These are phyloP conservation scores for Amanita brunnescens DNA, from an alignment of 768 basidiomycete species.

Conservation along the genomic window DNA sequence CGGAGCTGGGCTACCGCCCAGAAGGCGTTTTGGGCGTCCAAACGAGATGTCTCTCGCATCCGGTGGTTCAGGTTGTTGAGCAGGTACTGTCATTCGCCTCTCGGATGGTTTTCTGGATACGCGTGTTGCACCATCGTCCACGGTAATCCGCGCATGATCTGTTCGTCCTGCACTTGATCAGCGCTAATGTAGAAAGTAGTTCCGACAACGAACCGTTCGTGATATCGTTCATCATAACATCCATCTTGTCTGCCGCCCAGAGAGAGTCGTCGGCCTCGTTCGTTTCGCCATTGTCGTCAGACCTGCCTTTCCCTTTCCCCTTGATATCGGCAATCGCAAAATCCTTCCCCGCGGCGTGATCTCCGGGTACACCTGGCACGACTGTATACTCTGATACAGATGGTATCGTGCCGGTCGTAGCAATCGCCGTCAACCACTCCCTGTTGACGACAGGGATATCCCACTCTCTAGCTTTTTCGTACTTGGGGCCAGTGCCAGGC, in stretches of 20 bases:
- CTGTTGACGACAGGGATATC: conserved; percentile 61
- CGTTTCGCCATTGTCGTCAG: conserved; percentile 9
- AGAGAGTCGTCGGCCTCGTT: background rate
- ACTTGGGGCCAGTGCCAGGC: conserved; percentile 60
- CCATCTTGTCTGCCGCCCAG: conserved; percentile 4
- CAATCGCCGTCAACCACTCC: conserved; percentile 62
- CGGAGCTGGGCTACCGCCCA: conserved; percentile 12
- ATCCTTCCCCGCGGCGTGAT: background rate
- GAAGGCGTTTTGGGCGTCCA: conserved; percentile 24
- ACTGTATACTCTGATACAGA: conserved; percentile 24
- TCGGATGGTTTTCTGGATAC: conserved; percentile 5
- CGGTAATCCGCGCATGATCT: background rate
- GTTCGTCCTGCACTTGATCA: background rate
- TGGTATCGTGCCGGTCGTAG: conserved; percentile 41
- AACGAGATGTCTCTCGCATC: conserved; percentile 16
- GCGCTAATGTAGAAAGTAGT: background rate
- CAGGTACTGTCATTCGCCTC: background rate
- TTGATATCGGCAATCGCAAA: conserved; percentile 12
- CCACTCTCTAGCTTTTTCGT: conserved; percentile 75
- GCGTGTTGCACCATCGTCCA: background rate
- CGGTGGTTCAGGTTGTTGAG: conserved; percentile 10
- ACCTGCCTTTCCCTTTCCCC: conserved; percentile 26
- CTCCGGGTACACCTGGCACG: conserved; percentile 6
- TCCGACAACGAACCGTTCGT: conserved; percentile 31
- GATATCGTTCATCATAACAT: conserved; percentile 30